A percentile compares a stretch with the other conserved stretches of the same genome.
Conservation (phyloP, 2,329 filamentous ascomycete species). For the Sporothrix luriei region DNA sequence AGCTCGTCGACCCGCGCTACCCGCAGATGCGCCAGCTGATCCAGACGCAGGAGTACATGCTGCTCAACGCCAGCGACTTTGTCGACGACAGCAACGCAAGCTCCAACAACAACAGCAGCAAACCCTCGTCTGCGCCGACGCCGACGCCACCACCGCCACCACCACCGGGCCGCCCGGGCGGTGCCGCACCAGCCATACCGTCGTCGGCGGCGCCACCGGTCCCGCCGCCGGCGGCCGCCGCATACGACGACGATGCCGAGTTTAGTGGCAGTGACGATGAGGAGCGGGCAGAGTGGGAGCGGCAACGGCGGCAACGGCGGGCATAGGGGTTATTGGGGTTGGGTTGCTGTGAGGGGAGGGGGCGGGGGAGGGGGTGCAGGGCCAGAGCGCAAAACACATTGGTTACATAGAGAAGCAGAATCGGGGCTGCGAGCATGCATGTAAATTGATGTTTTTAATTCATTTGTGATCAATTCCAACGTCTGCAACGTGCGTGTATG, state of each 20-base stretch:
- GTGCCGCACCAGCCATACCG: slow-evolving; percentile 21
- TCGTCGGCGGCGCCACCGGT: slow-evolving; percentile 32
- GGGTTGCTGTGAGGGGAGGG: neutral
- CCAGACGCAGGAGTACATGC: slow-evolving; percentile 69
- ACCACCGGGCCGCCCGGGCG: slow-evolving; percentile 23
- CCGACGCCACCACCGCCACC: slow-evolving; percentile 18
- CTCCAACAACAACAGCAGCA: slow-evolving; percentile 33
- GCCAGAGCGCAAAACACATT: neutral
- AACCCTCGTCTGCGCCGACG: neutral
- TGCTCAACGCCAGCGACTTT: slow-evolving; percentile 61
- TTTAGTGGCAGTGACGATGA: slow-evolving; percentile 67
- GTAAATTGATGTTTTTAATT: slow-evolving; percentile 3
- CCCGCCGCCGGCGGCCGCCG: slow-evolving; percentile 34
- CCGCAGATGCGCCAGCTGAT: slow-evolving; percentile 62
- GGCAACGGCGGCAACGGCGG: slow-evolving; percentile 46
- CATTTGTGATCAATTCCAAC: neutral
- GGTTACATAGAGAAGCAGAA: neutral
- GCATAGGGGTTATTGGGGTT: neutral
- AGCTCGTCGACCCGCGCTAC: slow-evolving; percentile 75
- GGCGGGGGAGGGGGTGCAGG: no score
- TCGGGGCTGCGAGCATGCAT: slow-evolving; percentile 20
- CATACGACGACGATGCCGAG: slow-evolving; percentile 58
- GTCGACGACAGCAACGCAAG: slow-evolving; percentile 43
- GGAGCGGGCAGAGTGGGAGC: slow-evolving; percentile 64
- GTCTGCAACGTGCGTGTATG: neutral